phyloP scores from a whole-genome alignment of 768 basidiomycete species.

The Kwoniella europaea region DNA sequence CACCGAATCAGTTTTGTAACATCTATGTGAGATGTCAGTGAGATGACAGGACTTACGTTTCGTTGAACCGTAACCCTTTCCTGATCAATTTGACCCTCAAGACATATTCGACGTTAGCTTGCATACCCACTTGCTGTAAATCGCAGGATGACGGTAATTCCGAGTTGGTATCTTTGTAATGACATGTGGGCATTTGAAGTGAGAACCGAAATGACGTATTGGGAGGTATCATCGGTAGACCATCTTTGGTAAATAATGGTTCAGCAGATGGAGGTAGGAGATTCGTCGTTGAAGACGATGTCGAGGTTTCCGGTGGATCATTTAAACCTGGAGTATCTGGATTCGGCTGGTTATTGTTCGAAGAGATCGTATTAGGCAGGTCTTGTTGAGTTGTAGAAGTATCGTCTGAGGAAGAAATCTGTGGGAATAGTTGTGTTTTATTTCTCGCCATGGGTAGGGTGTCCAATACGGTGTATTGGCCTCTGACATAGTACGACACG shows the following conservation, averaged over 20 bases:
- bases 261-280: background rate
- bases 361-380: background rate
- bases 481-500: slow-evolving; percentile 48
- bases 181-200: slow-evolving; percentile 41
- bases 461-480: slow-evolving; percentile 51
- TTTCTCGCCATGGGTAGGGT: slow-evolving; percentile 39
- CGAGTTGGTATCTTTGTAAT: slow-evolving; percentile 35
- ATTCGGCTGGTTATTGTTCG: background rate
- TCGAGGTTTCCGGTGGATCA: background rate
- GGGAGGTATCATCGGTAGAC: slow-evolving; percentile 29
- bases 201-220: slow-evolving; percentile 36
- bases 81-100: slow-evolving; percentile 42
- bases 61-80: slow-evolving; percentile 48
- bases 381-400: background rate
- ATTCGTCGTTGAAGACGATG: background rate
- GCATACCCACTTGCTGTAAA: slow-evolving; percentile 49
- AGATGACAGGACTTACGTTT: slow-evolving; percentile 25
- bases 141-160: slow-evolving; percentile 44
- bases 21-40: background rate
- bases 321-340: background rate
- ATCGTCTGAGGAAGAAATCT: background rate
- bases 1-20: background rate
- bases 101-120: slow-evolving; percentile 49
- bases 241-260: slow-evolving; percentile 25
- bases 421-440: slow-evolving; percentile 31